Percentiles rank a stretch among this genome's conserved stretches.
Evolutionary conservation across 176 grass and related monocot species (phyloP).

Genomic region (Oryza rufipogon): DNA sequence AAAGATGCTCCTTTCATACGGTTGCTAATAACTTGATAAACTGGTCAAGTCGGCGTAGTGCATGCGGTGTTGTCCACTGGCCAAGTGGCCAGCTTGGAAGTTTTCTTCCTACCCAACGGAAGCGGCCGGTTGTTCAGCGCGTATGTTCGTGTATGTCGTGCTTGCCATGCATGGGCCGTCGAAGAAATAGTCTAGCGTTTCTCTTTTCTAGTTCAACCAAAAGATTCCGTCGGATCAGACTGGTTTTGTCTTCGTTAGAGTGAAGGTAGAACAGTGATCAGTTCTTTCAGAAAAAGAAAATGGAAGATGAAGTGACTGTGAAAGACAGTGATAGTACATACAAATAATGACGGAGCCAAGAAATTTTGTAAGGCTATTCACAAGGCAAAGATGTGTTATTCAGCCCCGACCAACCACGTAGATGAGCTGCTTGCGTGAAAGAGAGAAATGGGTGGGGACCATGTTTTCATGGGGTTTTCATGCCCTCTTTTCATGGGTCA

Average conservation of each 20-base stretch:
- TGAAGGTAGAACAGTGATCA: neutral
- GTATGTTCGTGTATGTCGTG: neutral
- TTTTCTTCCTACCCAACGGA: neutral
- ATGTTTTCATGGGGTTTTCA: no score
- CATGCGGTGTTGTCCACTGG: neutral
- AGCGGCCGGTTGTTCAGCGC: neutral
- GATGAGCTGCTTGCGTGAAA: no score
- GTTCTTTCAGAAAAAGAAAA: no score
- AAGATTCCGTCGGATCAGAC: neutral
- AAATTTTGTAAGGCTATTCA: no score
- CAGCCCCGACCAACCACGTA: no score
- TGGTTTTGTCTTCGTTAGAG: neutral
- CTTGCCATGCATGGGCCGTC: slow-evolving; percentile 10
- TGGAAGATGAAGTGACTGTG: neutral
- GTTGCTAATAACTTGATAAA: no score
- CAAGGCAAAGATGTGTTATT: no score
- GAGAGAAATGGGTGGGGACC: no score
- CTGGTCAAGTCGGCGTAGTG: no score
- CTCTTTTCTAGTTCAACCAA: neutral
- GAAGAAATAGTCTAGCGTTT: neutral
- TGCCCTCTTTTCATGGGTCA: no score
- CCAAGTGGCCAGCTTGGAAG: neutral
- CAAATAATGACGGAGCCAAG: no score
- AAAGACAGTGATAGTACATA: neutral
- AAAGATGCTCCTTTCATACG: no score